Evolutionary conservation across 1,139 yeast species (phyloP).

Genomic region (Yamadazyma siamensis): DNA sequence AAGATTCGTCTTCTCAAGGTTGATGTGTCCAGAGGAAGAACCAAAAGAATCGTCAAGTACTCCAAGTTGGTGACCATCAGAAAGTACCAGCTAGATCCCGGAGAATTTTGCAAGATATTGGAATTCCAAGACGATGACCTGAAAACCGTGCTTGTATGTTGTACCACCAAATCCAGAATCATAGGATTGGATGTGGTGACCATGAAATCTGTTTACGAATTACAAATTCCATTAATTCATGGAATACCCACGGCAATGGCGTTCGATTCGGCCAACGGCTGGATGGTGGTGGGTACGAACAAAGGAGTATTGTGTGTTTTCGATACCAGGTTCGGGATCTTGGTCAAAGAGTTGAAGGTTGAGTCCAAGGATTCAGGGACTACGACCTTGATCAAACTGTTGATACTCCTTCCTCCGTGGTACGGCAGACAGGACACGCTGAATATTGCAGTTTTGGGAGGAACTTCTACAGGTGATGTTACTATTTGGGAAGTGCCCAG

Average conservation of each 20-base stretch:
- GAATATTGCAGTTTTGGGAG: slow-evolving; percentile 45
- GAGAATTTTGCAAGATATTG: slow-evolving; percentile 37
- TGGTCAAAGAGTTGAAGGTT: slow-evolving; percentile 61
- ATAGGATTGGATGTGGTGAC: slow-evolving; percentile 57
- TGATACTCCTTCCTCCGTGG: slow-evolving; percentile 9
- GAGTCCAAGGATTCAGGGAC: slow-evolving; percentile 23
- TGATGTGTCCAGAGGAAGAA: slow-evolving; percentile 39
- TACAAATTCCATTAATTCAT: slow-evolving; percentile 58
- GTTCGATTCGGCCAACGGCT: slow-evolving; percentile 47
- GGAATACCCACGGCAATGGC: slow-evolving; percentile 66
- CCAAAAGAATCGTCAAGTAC: slow-evolving; percentile 30
- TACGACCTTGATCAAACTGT: slow-evolving; percentile 11
- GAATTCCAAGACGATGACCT: slow-evolving; percentile 34
- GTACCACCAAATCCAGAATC: slow-evolving; percentile 55
- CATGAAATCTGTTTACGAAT: slow-evolving; percentile 41
- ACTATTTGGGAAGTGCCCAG: slow-evolving; percentile 77
- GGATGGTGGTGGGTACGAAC: slow-evolving; percentile 75
- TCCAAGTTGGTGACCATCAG: slow-evolving; percentile 42
- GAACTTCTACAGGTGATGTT: slow-evolving; percentile 49
- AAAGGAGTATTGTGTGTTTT: slow-evolving; percentile 73
- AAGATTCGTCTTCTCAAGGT: slow-evolving; percentile 54
- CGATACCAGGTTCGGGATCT: slow-evolving; percentile 70
- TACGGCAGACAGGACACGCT: slow-evolving; percentile 5
- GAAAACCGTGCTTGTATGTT: slow-evolving; percentile 31
- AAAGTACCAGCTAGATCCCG: slow-evolving; percentile 30